Percentiles rank a stretch among this genome's conserved stretches.
Evolutionary conservation across 768 basidiomycete genomes (phyloP).

Genomic region (Trametes sanguinea): DNA sequence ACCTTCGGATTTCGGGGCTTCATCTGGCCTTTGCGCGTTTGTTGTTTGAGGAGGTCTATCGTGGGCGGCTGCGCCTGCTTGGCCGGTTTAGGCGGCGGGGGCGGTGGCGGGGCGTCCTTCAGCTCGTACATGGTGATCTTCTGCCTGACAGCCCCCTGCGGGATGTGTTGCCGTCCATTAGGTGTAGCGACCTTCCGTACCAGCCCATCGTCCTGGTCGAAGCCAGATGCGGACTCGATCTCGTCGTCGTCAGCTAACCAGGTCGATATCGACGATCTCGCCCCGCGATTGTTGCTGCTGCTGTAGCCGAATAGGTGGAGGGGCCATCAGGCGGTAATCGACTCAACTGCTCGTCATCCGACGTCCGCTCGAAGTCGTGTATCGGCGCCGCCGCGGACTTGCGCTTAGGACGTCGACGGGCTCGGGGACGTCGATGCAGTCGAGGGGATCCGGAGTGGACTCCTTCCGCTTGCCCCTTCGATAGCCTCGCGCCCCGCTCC

Average conservation of each 20-base stretch:
- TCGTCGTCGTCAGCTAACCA: slow-evolving; percentile 4
- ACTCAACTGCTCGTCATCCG: not conserved
- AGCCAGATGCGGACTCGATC: slow-evolving; percentile 14
- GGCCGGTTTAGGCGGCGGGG: not conserved
- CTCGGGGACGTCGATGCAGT: slow-evolving; percentile 4
- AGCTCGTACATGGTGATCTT: slow-evolving; percentile 11
- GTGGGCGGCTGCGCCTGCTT: not conserved
- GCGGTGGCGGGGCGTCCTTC: not conserved
- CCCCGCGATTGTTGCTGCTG: not conserved
- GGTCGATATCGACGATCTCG: slow-evolving; percentile 6
- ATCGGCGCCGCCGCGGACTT: not conserved
- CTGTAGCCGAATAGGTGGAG: slow-evolving; percentile 5
- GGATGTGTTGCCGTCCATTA: slow-evolving; percentile 12
- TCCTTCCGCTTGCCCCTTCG: not conserved
- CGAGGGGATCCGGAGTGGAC: slow-evolving; percentile 18
- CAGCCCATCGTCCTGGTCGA: slow-evolving; percentile 2
- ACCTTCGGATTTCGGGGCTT: slow-evolving; percentile 5
- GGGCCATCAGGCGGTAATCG: slow-evolving; percentile 10
- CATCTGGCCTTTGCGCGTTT: slow-evolving; percentile 2
- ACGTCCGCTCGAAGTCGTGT: slow-evolving; percentile 3
- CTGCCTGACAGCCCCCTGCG: slow-evolving; percentile 5
- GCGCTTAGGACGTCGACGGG: not conserved
- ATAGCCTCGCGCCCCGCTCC: not conserved
- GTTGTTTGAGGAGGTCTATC: slow-evolving; percentile 7
- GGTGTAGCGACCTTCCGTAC: not conserved